These are phyloP conservation scores for Hypsizygus marmoreus DNA, from an alignment of 768 basidiomycete species.

Conservation along the genomic window DNA sequence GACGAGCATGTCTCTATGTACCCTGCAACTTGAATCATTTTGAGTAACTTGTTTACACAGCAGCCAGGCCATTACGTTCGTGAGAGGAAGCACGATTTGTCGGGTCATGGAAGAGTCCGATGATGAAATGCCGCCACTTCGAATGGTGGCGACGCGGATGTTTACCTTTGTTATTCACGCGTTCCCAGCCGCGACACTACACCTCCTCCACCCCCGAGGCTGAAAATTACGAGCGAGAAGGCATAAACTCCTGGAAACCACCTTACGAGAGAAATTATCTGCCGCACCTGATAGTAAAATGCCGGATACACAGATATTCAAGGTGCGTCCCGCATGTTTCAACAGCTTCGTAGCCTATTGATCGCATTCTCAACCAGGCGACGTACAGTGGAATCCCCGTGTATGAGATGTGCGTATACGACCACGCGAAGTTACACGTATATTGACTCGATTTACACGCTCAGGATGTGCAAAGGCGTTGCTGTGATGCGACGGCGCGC, in stretches of 20 bases:
- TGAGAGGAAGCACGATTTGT: neutral
- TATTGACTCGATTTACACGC: conserved; percentile 40
- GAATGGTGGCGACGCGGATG: conserved; percentile 7
- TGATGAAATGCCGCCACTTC: neutral
- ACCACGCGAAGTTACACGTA: conserved; percentile 38
- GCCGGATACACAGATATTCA: conserved; percentile 89
- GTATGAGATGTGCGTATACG: conserved; percentile 77
- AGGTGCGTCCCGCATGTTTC: conserved; percentile 47
- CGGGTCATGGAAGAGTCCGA: too few relatives aligned
- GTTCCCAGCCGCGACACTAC: conserved; percentile 34
- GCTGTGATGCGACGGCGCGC: conserved; percentile 97
- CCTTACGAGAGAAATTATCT: neutral
- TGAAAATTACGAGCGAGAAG: conserved; percentile 3
- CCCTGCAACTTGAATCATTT: neutral
- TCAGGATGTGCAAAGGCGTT: conserved; percentile 91
- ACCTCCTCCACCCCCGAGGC: conserved; percentile 8
- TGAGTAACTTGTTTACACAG: neutral
- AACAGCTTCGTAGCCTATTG: conserved; percentile 18
- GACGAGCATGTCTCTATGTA: neutral
- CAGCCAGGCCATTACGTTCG: neutral
- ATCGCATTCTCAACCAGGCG: conserved; percentile 53
- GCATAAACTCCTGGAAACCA: neutral
- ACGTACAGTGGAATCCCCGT: conserved; percentile 94
- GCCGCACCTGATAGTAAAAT: conserved; percentile 35
- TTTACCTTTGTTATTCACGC: conserved; percentile 45